phyloP scores from a whole-genome alignment of 495 filamentous ascomycete genomes.

The Xylona heveae region DNA sequence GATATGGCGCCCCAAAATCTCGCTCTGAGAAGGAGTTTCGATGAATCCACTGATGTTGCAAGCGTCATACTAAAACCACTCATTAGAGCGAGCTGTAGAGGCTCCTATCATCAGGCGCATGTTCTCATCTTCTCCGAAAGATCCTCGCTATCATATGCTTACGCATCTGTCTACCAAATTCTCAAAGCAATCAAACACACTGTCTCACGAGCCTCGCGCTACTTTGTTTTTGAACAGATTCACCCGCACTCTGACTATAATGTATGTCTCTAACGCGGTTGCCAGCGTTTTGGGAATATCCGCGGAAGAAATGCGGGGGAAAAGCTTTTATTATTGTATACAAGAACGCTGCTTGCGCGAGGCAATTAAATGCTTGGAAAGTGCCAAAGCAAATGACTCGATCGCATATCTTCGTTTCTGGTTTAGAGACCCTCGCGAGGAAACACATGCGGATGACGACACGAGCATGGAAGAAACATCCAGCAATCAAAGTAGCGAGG shows the following conservation, averaged over 20 bases:
- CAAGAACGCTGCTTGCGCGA: conserved; percentile 53
- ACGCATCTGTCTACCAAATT: conserved; percentile 71
- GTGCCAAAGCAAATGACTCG: conserved; percentile 80
- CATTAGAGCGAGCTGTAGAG: conserved; percentile 50
- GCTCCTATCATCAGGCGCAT: conserved; percentile 58
- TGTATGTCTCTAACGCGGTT: conserved; percentile 69
- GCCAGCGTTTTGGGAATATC: conserved; percentile 47
- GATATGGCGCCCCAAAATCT: not conserved
- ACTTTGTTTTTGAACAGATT: conserved; percentile 79
- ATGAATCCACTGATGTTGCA: not conserved
- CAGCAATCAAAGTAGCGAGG: conserved; percentile 11
- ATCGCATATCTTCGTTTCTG: conserved; percentile 87
- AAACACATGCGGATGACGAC: conserved; percentile 15
- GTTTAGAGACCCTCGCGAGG: conserved; percentile 48
- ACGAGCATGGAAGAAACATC: conserved; percentile 15
- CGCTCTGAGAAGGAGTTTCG: conserved; percentile 3
- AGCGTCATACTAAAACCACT: not conserved
- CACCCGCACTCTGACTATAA: conserved; percentile 59
- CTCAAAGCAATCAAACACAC: conserved; percentile 31
- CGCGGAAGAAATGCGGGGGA: conserved; percentile 40
- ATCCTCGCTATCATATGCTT: conserved; percentile 83
- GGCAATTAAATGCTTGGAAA: conserved; percentile 57
- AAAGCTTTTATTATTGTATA: conserved; percentile 67
- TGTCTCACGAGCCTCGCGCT: conserved; percentile 54
- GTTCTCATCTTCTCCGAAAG: conserved; percentile 62